Evolutionary conservation across 2,329 filamentous ascomycete species (phyloP), one percentile per base, ranked within the genome.

Genomic region (Epichloe festucae): DNA sequence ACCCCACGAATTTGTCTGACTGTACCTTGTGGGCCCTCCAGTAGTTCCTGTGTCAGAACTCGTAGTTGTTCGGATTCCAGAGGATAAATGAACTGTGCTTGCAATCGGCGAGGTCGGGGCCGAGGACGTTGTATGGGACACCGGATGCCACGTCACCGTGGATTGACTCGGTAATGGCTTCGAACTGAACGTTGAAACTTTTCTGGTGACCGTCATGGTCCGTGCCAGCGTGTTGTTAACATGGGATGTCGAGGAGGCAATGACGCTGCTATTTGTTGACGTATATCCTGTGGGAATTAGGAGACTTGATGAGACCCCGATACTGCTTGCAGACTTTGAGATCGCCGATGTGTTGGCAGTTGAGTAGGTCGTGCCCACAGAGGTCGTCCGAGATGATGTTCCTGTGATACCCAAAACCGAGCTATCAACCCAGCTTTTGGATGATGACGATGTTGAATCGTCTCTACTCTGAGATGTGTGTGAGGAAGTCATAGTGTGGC

Each of bases 361-460:
- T 6, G 41, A 40, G n/a, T 42, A 14, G 11, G 31, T 35, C 17
- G 23, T 17, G 10, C 7, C 14, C 36, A 42, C 41, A 19, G 46
- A 47, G 44, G 36, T 46, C 17, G 46, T 31, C 10, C 21, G 27
- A 6, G 46, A 42, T 15, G 34, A 35, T 7, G 50, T 38, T 17
- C 49, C 49, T 10, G 52, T 54, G n/a, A 54, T 42, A 11, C 52
- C 50, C 50, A 54, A 47, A 6, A 45, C 50, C 39, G 52, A 54
- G 43, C 52, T 52, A 21, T 36, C 35, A 10, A 52, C 27, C 49
- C 46, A 49, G 3, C 48, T 34, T 11, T 15, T 35, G 4, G 39
- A 39, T 21, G 45, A n/a, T 27, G 45, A 23, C n/a, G 36, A 39
- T 35, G 15, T 31, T 23, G 44, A 17, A 23, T 31, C 14, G 35